These are phyloP conservation scores for Kernera saxatilis DNA, from an alignment of 345 rosid genomes.

Conservation along the genomic window DNA sequence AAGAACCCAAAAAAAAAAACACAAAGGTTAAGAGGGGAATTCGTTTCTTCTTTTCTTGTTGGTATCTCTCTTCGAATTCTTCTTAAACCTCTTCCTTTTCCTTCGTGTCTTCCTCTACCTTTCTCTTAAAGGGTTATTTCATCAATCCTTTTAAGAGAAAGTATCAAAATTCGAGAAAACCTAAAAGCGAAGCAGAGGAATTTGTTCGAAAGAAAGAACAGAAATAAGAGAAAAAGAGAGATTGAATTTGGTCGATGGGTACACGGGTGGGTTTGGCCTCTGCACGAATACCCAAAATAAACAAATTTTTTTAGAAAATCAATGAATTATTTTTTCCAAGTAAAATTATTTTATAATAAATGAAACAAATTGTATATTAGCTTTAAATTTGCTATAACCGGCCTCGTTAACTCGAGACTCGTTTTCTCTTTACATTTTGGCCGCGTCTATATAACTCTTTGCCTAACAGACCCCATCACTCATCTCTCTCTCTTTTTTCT, in stretches of 20 bases:
- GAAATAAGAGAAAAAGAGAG: not conserved
- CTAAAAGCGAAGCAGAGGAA: constrained; percentile 22
- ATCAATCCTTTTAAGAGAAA: constrained; percentile 32
- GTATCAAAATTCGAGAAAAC: constrained; percentile 26
- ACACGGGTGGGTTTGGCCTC: constrained; percentile 49
- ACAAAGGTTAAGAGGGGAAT: not conserved
- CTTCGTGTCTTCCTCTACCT: constrained; percentile 15
- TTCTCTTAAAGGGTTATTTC: constrained; percentile 13
- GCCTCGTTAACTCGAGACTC: not conserved
- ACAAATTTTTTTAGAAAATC: not conserved
- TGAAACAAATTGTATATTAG: not conserved
- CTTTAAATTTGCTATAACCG: constrained; percentile 1
- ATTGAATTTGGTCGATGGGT: constrained; percentile 36
- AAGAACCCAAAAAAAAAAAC: not conserved
- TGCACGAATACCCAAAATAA: constrained; percentile 23
- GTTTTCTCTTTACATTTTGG: not conserved
- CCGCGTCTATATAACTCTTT: constrained; percentile 24
- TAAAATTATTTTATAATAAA: not conserved
- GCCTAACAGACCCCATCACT: constrained; percentile 3
- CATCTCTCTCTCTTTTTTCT: not conserved
- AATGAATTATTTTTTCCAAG: not conserved
- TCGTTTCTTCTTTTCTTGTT: constrained; percentile 1
- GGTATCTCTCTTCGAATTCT: not conserved
- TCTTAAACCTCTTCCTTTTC: not conserved
- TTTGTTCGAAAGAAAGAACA: constrained; percentile 3